Conservation (phyloP, 177 flowering plant genomes). For the Telopea speciosissima region DNA sequence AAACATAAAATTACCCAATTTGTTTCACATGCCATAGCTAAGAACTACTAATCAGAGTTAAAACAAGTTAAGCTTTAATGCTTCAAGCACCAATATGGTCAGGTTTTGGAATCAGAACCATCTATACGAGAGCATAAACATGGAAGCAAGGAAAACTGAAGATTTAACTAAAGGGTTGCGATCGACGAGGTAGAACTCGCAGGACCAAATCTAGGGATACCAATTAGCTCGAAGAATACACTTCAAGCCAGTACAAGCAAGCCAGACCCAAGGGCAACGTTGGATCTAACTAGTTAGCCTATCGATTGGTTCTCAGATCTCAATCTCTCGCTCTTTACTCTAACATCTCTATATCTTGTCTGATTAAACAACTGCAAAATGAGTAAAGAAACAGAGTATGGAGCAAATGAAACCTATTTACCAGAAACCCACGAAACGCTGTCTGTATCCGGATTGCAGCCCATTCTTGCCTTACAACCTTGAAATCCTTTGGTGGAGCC, state of each 20-base stretch:
- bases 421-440: conserved; percentile 73
- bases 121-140: neutral
- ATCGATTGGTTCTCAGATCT: too few relatives aligned
- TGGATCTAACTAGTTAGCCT: too few relatives aligned
- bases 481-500: conserved; percentile 64
- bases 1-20: neutral
- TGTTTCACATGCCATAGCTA: neutral
- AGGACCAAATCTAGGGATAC: too few relatives aligned
- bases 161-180: neutral
- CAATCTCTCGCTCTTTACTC: too few relatives aligned
- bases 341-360: too few relatives aligned
- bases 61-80: neutral
- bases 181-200: too few relatives aligned
- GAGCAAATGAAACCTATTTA: conserved; percentile 22
- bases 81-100: neutral
- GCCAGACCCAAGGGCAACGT: too few relatives aligned
- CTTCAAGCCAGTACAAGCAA: too few relatives aligned
- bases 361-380: too few relatives aligned
- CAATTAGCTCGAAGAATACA: too few relatives aligned
- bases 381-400: neutral
- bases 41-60: neutral
- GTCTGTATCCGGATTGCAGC: conserved; percentile 86
- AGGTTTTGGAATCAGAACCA: too few relatives aligned
- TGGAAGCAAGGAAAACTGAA: neutral
- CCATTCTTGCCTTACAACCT: conserved; percentile 64